These are phyloP conservation scores for Ganoderma lingzhi DNA, from an alignment of 1,284 basidiomycete species.

Conservation along the genomic window DNA sequence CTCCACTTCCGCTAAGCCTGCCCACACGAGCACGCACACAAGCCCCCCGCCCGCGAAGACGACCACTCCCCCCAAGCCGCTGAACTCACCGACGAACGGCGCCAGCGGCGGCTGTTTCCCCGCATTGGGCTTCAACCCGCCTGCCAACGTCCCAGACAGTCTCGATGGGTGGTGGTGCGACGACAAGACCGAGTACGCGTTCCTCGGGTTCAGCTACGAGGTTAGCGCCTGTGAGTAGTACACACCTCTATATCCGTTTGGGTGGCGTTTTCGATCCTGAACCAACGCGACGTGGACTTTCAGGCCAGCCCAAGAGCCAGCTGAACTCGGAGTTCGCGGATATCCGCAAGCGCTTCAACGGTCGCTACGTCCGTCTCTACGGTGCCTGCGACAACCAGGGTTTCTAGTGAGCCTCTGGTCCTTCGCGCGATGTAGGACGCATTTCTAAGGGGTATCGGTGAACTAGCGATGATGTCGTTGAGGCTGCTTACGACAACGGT, in stretches of 20 bases:
- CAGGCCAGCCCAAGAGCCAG: constrained; percentile 46
- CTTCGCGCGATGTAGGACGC: neutral
- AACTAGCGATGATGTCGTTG: constrained; percentile 65
- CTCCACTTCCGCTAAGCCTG: neutral
- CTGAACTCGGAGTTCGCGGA: constrained; percentile 68
- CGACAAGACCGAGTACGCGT: constrained; percentile 68
- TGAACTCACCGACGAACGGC: neutral
- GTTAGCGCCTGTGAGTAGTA: constrained; percentile 49
- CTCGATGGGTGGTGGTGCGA: constrained; percentile 71
- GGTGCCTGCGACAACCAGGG: constrained; percentile 68
- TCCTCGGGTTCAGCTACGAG: constrained; percentile 79
- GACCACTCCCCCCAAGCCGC: neutral
- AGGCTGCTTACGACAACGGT: constrained; percentile 72
- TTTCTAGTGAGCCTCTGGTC: constrained; percentile 60
- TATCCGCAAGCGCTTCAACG: constrained; percentile 65
- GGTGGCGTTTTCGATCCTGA: neutral
- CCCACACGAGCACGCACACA: constrained; percentile 7
- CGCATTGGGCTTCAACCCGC: constrained; percentile 68
- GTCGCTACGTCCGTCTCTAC: constrained; percentile 78
- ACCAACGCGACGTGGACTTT: neutral
- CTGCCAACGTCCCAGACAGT: constrained; percentile 52
- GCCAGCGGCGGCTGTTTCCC: constrained; percentile 55
- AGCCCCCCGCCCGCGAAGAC: neutral
- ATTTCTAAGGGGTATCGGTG: neutral
- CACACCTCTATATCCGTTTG: neutral